Evolutionary conservation across 2,329 filamentous ascomycete genomes (phyloP).

Genomic region (Cyphellophora attinorum): DNA sequence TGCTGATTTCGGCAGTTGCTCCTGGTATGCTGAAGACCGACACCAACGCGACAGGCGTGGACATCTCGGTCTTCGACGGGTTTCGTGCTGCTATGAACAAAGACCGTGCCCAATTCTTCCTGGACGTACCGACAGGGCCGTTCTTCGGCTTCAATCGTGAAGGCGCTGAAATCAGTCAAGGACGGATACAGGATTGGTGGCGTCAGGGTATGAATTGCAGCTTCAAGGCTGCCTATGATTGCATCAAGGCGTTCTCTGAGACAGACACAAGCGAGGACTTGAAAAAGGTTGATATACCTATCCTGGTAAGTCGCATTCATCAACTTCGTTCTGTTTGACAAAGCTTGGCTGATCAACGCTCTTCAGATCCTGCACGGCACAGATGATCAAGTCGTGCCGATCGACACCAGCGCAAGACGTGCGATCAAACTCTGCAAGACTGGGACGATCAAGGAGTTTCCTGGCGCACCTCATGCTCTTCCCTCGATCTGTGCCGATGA

Average conservation of each 20-base stretch:
- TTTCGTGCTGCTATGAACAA: slow-evolving; percentile 28
- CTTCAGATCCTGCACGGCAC: slow-evolving; percentile 27
- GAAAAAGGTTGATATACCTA: slow-evolving; percentile 29
- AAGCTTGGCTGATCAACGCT: background rate
- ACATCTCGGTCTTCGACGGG: slow-evolving; percentile 28
- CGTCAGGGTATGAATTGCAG: slow-evolving; percentile 29
- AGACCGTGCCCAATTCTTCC: slow-evolving; percentile 26
- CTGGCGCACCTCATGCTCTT: slow-evolving; percentile 29
- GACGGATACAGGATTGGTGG: slow-evolving; percentile 31
- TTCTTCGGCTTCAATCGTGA: slow-evolving; percentile 28
- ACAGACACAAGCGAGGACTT: slow-evolving; percentile 33
- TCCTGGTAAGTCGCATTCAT: slow-evolving; percentile 20
- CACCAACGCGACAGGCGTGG: slow-evolving; percentile 25
- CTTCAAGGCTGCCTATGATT: slow-evolving; percentile 31
- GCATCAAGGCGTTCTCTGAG: slow-evolving; percentile 31
- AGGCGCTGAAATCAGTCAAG: slow-evolving; percentile 23
- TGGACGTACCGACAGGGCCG: slow-evolving; percentile 26
- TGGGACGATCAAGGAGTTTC: slow-evolving; percentile 30
- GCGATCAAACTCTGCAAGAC: slow-evolving; percentile 26
- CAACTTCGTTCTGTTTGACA: background rate
- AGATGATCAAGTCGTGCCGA: slow-evolving; percentile 33
- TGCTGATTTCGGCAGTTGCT: slow-evolving; percentile 28
- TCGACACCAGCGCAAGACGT: slow-evolving; percentile 22
- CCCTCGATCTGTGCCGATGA: slow-evolving; percentile 27
- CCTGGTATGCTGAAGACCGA: slow-evolving; percentile 27